phyloP scores from a whole-genome alignment of 169 alveolate genomes.

The Eimeria mitis region DNA sequence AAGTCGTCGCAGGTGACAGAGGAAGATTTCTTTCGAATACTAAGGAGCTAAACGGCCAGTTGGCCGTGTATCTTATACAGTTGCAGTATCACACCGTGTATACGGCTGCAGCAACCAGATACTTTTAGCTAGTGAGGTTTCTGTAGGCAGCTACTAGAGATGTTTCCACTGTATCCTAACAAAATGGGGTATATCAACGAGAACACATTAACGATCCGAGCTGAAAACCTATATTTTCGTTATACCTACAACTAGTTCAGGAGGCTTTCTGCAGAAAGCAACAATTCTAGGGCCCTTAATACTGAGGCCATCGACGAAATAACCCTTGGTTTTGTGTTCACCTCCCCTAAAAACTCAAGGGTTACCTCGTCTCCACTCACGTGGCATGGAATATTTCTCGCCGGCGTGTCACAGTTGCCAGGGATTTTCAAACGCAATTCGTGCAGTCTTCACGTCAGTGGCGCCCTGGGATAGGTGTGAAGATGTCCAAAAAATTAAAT shows the following conservation, averaged over 20 bases:
- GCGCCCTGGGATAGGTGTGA: not conserved
- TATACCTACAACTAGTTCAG: not conserved
- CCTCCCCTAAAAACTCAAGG: no score
- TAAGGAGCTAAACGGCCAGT: conserved; percentile 30
- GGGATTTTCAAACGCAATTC: not conserved
- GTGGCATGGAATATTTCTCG: not conserved
- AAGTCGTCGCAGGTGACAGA: conserved; percentile 63
- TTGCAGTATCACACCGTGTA: not conserved
- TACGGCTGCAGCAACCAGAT: not conserved
- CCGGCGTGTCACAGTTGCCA: not conserved
- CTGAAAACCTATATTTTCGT: not conserved
- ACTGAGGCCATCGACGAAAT: not conserved
- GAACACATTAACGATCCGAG: not conserved
- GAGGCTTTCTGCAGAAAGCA: not conserved
- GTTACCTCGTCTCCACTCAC: not conserved
- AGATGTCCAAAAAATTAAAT: not conserved
- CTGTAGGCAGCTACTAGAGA: not conserved
- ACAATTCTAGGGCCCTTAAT: not conserved
- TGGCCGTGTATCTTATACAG: not conserved
- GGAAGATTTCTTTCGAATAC: conserved; percentile 76
- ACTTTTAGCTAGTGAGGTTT: not conserved
- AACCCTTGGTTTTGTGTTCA: not conserved
- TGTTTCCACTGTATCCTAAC: not conserved
- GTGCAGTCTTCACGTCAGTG: not conserved
- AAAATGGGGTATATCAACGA: not conserved